Evolutionary conservation across 2,329 filamentous ascomycete genomes (phyloP).

Genomic region (Talaromyces amestolkiae): DNA sequence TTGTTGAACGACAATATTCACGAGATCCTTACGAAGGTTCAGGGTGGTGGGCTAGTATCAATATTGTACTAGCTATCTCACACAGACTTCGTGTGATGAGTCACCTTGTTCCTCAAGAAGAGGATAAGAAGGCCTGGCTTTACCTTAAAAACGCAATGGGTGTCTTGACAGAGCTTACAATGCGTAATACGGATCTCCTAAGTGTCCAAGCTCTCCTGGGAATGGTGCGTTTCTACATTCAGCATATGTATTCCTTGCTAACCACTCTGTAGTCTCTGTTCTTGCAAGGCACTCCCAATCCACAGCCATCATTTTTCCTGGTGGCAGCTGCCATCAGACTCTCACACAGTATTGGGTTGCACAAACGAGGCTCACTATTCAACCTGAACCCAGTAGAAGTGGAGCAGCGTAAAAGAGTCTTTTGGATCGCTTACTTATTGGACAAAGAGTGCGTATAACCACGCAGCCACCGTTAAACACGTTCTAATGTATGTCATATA

Average conservation of each 20-base stretch:
- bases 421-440: constrained; percentile 73
- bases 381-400: constrained; percentile 91
- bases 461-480: neutral
- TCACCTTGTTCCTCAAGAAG: constrained; percentile 82
- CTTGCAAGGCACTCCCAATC: constrained; percentile 93
- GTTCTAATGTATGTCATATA: constrained; percentile 26
- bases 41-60: constrained; percentile 97
- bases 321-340: constrained; percentile 86
- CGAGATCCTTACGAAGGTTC: constrained; percentile 89
- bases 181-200: constrained; percentile 92
- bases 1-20: constrained; percentile 92
- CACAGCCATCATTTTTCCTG: constrained; percentile 87
- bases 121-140: constrained; percentile 91
- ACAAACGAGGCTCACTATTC: constrained; percentile 89
- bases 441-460: constrained; percentile 61
- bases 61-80: constrained; percentile 88
- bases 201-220: constrained; percentile 92
- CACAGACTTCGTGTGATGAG: constrained; percentile 93
- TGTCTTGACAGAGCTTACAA: constrained; percentile 85
- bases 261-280: constrained; percentile 63
- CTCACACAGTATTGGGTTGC: constrained; percentile 89
- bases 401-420: constrained; percentile 79
- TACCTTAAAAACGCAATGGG: constrained; percentile 97
- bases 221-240: constrained; percentile 57
- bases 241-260: constrained; percentile 4